A percentile compares a stretch with the other conserved stretches of the same genome.
Evolutionary conservation across 345 rosid genomes (phyloP).

Genomic region (Eucalyptus coolabah): DNA sequence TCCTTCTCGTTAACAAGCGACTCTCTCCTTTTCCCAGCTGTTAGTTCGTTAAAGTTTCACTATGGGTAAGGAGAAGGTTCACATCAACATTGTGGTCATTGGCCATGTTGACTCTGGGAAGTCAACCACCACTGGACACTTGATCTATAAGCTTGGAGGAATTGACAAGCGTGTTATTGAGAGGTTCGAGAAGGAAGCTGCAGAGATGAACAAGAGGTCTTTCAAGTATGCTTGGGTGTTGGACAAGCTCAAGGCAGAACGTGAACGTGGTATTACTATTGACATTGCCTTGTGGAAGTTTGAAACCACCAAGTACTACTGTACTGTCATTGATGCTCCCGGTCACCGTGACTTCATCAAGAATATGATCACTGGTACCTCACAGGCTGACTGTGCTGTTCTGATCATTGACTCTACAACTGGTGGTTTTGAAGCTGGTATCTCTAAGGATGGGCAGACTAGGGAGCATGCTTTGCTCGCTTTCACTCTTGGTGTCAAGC

Average conservation of each 20-base stretch:
- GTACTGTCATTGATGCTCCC: slow-evolving; percentile 74
- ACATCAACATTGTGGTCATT: slow-evolving; percentile 10
- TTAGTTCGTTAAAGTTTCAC: neutral
- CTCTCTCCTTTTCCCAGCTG: neutral
- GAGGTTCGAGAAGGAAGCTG: slow-evolving; percentile 75
- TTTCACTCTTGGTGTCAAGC: slow-evolving; percentile 64
- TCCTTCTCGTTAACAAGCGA: neutral
- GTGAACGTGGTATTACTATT: slow-evolving; percentile 74
- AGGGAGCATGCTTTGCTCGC: slow-evolving; percentile 67
- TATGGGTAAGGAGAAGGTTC: slow-evolving; percentile 9
- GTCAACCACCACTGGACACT: slow-evolving; percentile 62
- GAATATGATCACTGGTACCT: slow-evolving; percentile 79
- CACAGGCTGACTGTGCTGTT: slow-evolving; percentile 78
- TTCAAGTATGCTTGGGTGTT: slow-evolving; percentile 78
- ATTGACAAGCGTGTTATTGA: slow-evolving; percentile 80
- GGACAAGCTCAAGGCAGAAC: slow-evolving; percentile 80
- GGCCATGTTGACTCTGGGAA: slow-evolving; percentile 44
- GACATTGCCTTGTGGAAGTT: slow-evolving; percentile 72
- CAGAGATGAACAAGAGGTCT: slow-evolving; percentile 77
- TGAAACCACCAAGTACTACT: slow-evolving; percentile 63
- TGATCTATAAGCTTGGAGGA: slow-evolving; percentile 81
- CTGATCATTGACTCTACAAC: slow-evolving; percentile 76
- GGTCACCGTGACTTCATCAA: slow-evolving; percentile 77
- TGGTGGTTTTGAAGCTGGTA: slow-evolving; percentile 83
- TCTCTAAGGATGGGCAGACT: slow-evolving; percentile 82